Evolutionary conservation across 345 rosid genomes (phyloP), one percentile per base, ranked within the genome.

Genomic region (Theobroma cacao): DNA sequence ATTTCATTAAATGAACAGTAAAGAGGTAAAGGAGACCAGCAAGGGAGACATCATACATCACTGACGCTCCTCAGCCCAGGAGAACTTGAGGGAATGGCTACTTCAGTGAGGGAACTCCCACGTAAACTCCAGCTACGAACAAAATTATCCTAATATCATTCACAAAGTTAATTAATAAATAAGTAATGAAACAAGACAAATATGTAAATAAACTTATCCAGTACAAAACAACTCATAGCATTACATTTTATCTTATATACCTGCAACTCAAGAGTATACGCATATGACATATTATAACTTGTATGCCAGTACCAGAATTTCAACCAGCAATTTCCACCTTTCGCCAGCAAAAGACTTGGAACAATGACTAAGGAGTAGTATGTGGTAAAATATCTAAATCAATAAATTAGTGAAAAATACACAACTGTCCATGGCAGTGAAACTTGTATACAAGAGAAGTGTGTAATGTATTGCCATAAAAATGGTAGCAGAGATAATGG

Each of bases 51-150:
- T 48, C 89, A 77, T 91, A 96, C 99, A 83, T 92, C 92, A 84
- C 82, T 86, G 30, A 85, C 75, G 87, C 90, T 85, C 85, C 83
- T 86, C 79, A 80, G 82, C 69, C 91, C 90, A 68, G 89, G 91
- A 75, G 79, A 83, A 82, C 84, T 85, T 76, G 92, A 83, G 75
- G 97, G 94, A 86, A 96, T 78, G 24, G 90, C 84, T 48, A 85
- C 90, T 87, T 94, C 97, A 76, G 75, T 84, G 59, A 96, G 85
- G 81, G 90, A 79, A 82, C 66, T 82, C 66, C 84, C 91, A 43
- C 34, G 52, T 53, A 90, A 81, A 70, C 83, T 88, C 99, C 99
- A 96, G 85, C 92, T 71, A 17, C 89, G 95, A 24, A 92, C 88
- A 90, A 83, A 85, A 84, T 91, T 94, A 87, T 92, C 97, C 99